A percentile compares a stretch with the other conserved stretches of the same genome.
Conservation (phyloP, 2,329 filamentous ascomycete genomes). For the Aspergillus neotritici region DNA sequence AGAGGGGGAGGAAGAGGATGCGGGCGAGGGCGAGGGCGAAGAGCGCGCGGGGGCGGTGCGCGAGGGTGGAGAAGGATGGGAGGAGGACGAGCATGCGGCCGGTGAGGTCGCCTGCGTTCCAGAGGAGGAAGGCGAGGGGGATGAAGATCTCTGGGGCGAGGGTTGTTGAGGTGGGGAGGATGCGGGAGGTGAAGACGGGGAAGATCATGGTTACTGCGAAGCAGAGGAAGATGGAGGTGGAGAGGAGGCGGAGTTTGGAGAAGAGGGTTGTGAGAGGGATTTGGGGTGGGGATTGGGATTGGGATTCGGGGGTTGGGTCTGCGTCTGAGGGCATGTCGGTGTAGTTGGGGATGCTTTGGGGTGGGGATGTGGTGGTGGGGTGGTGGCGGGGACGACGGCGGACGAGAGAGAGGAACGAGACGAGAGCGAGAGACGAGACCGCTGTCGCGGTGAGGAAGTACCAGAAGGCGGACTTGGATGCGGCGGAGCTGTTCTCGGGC, state of each 20-base stretch:
- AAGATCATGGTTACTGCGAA: slow-evolving; percentile 90
- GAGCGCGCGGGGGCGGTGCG: slow-evolving; percentile 59
- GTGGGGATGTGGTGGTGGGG: slow-evolving; percentile 12
- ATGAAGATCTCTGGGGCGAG: slow-evolving; percentile 70
- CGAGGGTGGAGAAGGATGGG: slow-evolving; percentile 49
- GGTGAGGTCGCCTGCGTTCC: slow-evolving; percentile 81
- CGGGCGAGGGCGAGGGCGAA: slow-evolving; percentile 64
- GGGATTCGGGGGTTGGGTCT: slow-evolving; percentile 31
- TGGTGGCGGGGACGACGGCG: slow-evolving; percentile 37
- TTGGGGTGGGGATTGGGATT: slow-evolving; percentile 31
- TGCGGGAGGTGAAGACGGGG: slow-evolving; percentile 72
- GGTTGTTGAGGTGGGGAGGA: slow-evolving; percentile 48
- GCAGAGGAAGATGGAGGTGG: slow-evolving; percentile 70
- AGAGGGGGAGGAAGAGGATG: slow-evolving; percentile 71
- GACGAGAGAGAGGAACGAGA: slow-evolving; percentile 69
- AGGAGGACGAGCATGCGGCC: slow-evolving; percentile 65
- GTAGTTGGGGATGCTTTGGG: slow-evolving; percentile 21
- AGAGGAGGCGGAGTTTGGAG: slow-evolving; percentile 71
- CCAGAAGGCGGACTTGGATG: slow-evolving; percentile 68
- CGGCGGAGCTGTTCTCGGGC: too few relatives aligned
- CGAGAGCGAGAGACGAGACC: slow-evolving; percentile 64
- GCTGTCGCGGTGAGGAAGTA: slow-evolving; percentile 86
- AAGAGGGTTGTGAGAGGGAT: slow-evolving; percentile 63
- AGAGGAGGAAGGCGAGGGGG: slow-evolving; percentile 82
- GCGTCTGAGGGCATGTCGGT: too few relatives aligned